A percentile compares a stretch with the other conserved stretches of the same genome.
These are phyloP conservation scores for Lachnellula hyalina DNA, from an alignment of 2,329 filamentous ascomycete genomes.

Conservation along the genomic window DNA sequence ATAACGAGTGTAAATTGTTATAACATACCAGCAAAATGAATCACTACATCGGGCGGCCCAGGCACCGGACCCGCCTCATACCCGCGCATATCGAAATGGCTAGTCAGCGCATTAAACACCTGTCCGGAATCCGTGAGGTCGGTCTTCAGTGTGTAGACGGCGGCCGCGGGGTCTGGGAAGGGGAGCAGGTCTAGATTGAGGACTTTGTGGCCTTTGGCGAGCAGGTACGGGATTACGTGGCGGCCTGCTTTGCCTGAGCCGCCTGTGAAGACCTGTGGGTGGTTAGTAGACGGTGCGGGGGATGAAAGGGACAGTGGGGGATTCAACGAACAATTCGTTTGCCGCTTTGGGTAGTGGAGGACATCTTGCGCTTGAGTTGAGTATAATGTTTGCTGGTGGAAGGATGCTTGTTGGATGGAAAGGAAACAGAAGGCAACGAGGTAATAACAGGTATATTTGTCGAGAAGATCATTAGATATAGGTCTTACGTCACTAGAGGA, in stretches of 20 bases:
- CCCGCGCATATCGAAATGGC: conserved; percentile 49
- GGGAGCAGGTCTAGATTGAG: conserved; percentile 34
- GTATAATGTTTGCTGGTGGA: not conserved
- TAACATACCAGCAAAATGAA: conserved; percentile 39
- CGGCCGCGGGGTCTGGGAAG: conserved; percentile 22
- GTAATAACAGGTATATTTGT: not conserved
- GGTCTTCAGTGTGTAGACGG: conserved; percentile 33
- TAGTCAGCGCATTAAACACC: conserved; percentile 34
- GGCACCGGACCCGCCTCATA: conserved; percentile 35
- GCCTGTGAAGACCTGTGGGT: conserved; percentile 31
- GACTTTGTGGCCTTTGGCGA: conserved; percentile 32
- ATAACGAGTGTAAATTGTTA: too few species aligned
- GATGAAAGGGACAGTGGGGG: not conserved
- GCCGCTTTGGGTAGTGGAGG: not conserved
- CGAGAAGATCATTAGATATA: too few species aligned
- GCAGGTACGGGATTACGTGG: conserved; percentile 31
- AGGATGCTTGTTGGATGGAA: not conserved
- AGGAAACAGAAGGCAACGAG: not conserved
- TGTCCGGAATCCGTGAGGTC: conserved; percentile 35
- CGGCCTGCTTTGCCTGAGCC: conserved; percentile 35
- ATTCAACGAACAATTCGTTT: not conserved
- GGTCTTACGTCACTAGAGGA: too few species aligned
- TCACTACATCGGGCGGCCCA: conserved; percentile 51
- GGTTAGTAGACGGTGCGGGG: too few species aligned
- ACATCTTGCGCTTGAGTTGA: not conserved